These are phyloP conservation scores for Udeniomyces megalosporus DNA, from an alignment of 768 basidiomycete species.

Conservation along the genomic window DNA sequence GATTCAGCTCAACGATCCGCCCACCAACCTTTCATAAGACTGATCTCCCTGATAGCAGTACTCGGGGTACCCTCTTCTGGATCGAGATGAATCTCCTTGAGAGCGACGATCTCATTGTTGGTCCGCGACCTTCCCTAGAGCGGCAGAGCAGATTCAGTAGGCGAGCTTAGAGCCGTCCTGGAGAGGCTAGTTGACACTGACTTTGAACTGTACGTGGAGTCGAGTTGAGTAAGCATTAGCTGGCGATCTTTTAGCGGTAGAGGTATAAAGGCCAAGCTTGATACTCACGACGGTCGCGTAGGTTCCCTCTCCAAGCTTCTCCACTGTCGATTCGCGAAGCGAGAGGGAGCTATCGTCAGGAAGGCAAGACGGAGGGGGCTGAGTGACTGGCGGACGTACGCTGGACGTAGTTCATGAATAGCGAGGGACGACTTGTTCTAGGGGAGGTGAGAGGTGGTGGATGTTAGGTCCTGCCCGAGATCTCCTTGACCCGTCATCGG, in stretches of 20 bases:
- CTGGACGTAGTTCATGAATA: slow-evolving; percentile 44
- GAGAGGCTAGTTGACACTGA: slow-evolving; percentile 25
- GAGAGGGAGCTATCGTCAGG: no score
- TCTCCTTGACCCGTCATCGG: no score
- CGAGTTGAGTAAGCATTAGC: background rate
- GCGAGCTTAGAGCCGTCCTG: background rate
- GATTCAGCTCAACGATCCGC: no score
- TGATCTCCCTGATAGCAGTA: slow-evolving; percentile 97
- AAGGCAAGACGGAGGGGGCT: no score
- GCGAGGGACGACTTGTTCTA: no score
- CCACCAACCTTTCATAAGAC: slow-evolving; percentile 73
- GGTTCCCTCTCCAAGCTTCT: slow-evolving; percentile 68
- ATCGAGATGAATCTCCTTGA: slow-evolving; percentile 98
- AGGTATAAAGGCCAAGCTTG: background rate
- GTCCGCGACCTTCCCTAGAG: slow-evolving; percentile 67
- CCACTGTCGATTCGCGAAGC: no score
- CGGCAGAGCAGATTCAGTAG: background rate
- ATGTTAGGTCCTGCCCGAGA: no score
- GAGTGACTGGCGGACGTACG: no score
- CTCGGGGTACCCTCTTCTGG: slow-evolving; percentile 98
- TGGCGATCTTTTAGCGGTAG: background rate
- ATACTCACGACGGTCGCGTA: slow-evolving; percentile 1
- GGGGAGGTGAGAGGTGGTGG: no score
- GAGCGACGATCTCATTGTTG: slow-evolving; percentile 94
- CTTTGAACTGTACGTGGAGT: slow-evolving; percentile 46